These are phyloP conservation scores for Fusarium clavum DNA, from an alignment of 2,329 filamentous ascomycete genomes.

Conservation along the genomic window DNA sequence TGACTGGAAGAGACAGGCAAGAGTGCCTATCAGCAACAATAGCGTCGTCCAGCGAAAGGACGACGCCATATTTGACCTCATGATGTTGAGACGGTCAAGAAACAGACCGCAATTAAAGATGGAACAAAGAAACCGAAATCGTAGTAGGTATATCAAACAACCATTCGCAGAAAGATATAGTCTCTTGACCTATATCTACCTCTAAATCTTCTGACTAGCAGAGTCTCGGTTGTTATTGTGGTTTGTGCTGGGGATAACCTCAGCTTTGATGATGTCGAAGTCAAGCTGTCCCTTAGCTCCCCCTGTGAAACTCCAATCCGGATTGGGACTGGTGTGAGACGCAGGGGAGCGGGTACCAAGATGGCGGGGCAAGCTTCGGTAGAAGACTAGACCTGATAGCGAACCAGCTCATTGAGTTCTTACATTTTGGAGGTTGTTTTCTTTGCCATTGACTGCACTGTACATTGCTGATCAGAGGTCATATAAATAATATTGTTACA, in stretches of 20 bases:
- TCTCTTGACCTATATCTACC: conserved; percentile 16
- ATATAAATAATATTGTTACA: not conserved
- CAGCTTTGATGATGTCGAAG: conserved; percentile 43
- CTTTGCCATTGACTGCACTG: conserved; percentile 33
- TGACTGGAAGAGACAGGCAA: conserved; percentile 71
- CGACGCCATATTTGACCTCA: conserved; percentile 63
- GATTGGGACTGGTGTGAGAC: conserved; percentile 41
- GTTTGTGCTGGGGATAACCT: conserved; percentile 38
- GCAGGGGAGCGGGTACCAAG: conserved; percentile 39
- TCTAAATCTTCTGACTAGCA: conserved; percentile 12
- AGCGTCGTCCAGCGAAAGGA: conserved; percentile 74
- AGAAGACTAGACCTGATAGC: conserved; percentile 37
- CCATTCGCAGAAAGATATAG: conserved; percentile 7
- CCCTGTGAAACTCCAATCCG: conserved; percentile 38
- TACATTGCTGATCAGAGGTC: conserved; percentile 12
- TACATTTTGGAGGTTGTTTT: conserved; percentile 18
- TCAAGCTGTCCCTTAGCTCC: conserved; percentile 48
- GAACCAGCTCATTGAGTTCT: conserved; percentile 29
- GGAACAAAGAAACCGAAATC: conserved; percentile 10
- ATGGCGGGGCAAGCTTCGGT: conserved; percentile 44
- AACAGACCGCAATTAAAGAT: conserved; percentile 16
- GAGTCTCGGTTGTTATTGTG: conserved; percentile 14
- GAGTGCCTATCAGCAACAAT: conserved; percentile 67
- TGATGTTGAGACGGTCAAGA: conserved; percentile 50
- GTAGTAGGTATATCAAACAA: conserved; percentile 3